A percentile compares a stretch with the other conserved stretches of the same genome.
Evolutionary conservation across 2,329 filamentous ascomycete species (phyloP).

Genomic region (Aspergillus quadricinctus): DNA sequence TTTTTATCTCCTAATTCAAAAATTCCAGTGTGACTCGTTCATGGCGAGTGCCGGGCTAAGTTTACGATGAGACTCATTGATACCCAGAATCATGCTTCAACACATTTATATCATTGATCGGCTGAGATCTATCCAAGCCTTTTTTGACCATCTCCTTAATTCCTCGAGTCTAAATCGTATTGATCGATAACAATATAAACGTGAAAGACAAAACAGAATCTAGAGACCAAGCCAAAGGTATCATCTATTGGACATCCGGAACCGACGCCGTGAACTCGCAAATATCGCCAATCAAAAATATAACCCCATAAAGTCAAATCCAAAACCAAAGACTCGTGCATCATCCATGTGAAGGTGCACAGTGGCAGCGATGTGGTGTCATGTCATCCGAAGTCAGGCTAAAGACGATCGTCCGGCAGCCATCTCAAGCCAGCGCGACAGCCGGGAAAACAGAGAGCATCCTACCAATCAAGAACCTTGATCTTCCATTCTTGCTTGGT

Average conservation of each 20-base stretch:
- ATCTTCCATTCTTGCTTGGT: slow-evolving; percentile 46
- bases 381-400: background rate
- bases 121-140: background rate
- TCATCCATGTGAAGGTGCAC: background rate
- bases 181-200: background rate
- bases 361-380: background rate
- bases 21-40: background rate
- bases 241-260: background rate
- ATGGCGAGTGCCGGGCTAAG: background rate
- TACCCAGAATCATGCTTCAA: background rate
- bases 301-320: background rate
- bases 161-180: background rate
- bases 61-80: background rate
- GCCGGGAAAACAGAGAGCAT: background rate
- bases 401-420: background rate
- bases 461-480: slow-evolving; percentile 31
- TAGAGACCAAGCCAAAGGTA: background rate
- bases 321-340: background rate
- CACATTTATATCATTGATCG: background rate
- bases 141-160: background rate
- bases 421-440: background rate
- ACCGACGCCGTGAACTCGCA: background rate
- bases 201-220: background rate
- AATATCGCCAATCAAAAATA: background rate
- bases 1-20: background rate